These are phyloP conservation scores for Plantago major DNA, from an alignment of 257 asterid species.

Conservation along the genomic window DNA sequence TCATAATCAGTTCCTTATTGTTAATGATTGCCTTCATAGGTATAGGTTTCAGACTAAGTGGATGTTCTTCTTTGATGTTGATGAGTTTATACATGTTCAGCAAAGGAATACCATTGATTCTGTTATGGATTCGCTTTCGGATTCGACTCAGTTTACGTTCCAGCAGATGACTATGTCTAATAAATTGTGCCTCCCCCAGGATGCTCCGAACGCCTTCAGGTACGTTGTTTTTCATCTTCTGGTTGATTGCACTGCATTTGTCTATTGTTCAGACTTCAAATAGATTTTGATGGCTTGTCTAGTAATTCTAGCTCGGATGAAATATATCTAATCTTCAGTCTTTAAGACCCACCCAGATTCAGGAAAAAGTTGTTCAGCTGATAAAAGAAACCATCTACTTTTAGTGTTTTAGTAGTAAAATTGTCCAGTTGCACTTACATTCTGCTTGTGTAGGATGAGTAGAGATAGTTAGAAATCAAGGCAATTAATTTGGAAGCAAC, in stretches of 20 bases:
- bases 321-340: too few species aligned
- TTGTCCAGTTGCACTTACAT: too few species aligned
- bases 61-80: slow-evolving; percentile 85
- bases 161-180: slow-evolving; percentile 82
- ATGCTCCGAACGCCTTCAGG: slow-evolving; percentile 57
- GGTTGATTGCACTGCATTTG: not conserved
- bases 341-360: too few species aligned
- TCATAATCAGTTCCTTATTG: slow-evolving; percentile 70
- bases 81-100: slow-evolving; percentile 67
- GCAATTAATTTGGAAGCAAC: too few species aligned
- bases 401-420: too few species aligned
- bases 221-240: slow-evolving; percentile 6
- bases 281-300: not conserved
- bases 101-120: slow-evolving; percentile 49
- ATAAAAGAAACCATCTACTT: too few species aligned
- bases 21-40: slow-evolving; percentile 76
- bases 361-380: too few species aligned
- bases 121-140: slow-evolving; percentile 47
- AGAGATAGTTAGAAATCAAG: too few species aligned
- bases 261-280: not conserved
- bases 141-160: slow-evolving; percentile 65
- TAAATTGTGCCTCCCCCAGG: slow-evolving; percentile 57
- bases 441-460: too few species aligned
- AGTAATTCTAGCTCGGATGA: too few species aligned
- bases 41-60: slow-evolving; percentile 58